Base-by-base conservation (phyloP, 176 grass and related monocot genomes). In the Aegilops tauschii region DNA sequence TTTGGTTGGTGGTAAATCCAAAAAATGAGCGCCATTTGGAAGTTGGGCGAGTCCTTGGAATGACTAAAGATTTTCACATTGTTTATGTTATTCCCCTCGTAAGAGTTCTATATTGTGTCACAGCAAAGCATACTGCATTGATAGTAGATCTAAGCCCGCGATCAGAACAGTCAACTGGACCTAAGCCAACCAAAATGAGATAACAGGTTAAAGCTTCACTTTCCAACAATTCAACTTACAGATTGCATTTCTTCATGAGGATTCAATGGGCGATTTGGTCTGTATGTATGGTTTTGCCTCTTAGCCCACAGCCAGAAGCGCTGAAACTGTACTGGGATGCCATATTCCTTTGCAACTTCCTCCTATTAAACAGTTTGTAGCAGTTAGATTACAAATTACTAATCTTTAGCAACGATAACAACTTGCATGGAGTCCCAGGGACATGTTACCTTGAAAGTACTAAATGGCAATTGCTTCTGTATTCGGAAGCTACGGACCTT, bases 221-320 rank as follows among this genome's bases (percentile, higher is more conserved):
- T 75, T 59, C 20, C 12, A 59, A 80, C 45, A 61, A 78, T 88
- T 37, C 56, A 82, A 70, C 91, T 87, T 77, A 95, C 91, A 69
- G 89, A 93, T 87, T 95, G 93, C 77, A 81, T 64, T 82, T 95
- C 91, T 82, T 95, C 91, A 70, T 85, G 86, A 87, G 86, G 56
- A 18, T 69, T 80, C 80, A 95, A 85, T 70, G 91, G 93, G 32
- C 88, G 87, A 74, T 95, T 95, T 34, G 91, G 93, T 27, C 93
- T 89, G 58, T 95, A 95, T 27, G 93, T 95, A 87, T 95, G 93
- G 81, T 95, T 95, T 91, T 95, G 93, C 63, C 93, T 85, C 86
- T 95, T 95, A 73, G 93, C 93, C 93, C 93, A 95, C 86, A 95
- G 83, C 93, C 93, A 93, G 80, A 91, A 95, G 27, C 93, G 89